Percentiles rank a stretch among this genome's conserved stretches.
These are phyloP conservation scores for Cyclotella choctawhatcheeana DNA, from an alignment of 108 stramenopile genomes.

Conservation along the genomic window DNA sequence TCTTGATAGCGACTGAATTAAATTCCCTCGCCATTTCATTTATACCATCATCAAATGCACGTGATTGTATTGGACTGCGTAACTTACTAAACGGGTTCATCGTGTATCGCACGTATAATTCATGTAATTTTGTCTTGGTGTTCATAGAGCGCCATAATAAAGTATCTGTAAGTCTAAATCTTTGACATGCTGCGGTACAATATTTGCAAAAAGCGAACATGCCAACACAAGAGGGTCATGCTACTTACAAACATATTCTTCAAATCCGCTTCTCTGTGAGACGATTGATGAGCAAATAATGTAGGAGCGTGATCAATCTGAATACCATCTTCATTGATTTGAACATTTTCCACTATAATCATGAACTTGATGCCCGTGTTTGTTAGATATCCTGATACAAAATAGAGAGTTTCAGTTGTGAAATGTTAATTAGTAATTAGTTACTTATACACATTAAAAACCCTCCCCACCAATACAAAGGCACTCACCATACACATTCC, in stretches of 20 bases:
- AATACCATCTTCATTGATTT: conserved; percentile 31
- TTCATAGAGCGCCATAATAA: no score
- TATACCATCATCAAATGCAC: conserved; percentile 44
- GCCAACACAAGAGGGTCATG: no score
- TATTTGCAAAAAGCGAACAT: no score
- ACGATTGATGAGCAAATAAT: background rate
- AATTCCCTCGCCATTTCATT: conserved; percentile 29
- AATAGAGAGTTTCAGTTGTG: no score
- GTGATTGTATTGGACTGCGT: conserved; percentile 37
- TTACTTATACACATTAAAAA: background rate
- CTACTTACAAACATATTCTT: conserved; percentile 51
- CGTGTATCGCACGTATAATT: conserved; percentile 49
- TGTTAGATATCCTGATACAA: conserved; percentile 32
- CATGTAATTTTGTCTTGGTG: conserved; percentile 38
- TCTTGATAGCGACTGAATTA: conserved; percentile 5
- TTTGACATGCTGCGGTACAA: no score
- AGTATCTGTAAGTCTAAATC: no score
- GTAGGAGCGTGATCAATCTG: conserved; percentile 8
- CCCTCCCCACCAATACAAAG: background rate
- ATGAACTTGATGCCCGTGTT: conserved; percentile 59
- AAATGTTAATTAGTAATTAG: conserved; percentile 10
- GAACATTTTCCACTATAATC: conserved; percentile 34
- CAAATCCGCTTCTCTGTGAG: conserved; percentile 33
- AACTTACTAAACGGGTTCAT: conserved; percentile 53
- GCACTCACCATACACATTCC: conserved; percentile 42